Evolutionary conservation across 495 filamentous ascomycete genomes (phyloP).

Genomic region (Penicillium manginii): DNA sequence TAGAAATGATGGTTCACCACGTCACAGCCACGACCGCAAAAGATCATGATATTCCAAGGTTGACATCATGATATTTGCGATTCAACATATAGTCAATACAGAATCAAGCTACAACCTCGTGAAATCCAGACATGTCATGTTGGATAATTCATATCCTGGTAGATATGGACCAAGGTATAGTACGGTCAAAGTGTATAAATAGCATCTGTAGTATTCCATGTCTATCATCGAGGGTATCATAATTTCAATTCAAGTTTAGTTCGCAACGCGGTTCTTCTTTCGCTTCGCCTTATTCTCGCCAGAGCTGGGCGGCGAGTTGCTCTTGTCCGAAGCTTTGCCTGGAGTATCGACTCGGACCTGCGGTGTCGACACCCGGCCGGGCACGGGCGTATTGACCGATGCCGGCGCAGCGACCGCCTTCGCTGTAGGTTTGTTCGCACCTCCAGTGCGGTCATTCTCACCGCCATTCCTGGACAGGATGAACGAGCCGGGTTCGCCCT

Average conservation of each 20-base stretch:
- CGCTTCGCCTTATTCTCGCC: conserved; percentile 40
- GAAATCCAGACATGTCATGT: too few species aligned
- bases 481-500: conserved; percentile 86
- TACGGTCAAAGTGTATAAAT: background rate
- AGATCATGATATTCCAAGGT: too few species aligned
- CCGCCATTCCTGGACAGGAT: conserved; percentile 61
- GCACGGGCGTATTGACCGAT: conserved; percentile 16
- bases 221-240: conserved; percentile 33
- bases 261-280: conserved; percentile 40
- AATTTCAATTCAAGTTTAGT: conserved; percentile 22
- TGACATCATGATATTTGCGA: too few species aligned
- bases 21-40: too few species aligned
- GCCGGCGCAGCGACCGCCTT: conserved; percentile 17
- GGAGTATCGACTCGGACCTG: conserved; percentile 46
- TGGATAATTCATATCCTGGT: too few species aligned
- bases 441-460: conserved; percentile 20
- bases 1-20: too few species aligned
- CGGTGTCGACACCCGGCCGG: conserved; percentile 37
- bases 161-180: too few species aligned
- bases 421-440: conserved; percentile 10
- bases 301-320: conserved; percentile 29
- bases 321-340: conserved; percentile 38
- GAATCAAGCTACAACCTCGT: too few species aligned
- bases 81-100: too few species aligned
- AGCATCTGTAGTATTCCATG: background rate